Evolutionary conservation across 2,329 filamentous ascomycete species (phyloP), one percentile per base, ranked within the genome.

Genomic region (Coniochaeta hoffmannii): DNA sequence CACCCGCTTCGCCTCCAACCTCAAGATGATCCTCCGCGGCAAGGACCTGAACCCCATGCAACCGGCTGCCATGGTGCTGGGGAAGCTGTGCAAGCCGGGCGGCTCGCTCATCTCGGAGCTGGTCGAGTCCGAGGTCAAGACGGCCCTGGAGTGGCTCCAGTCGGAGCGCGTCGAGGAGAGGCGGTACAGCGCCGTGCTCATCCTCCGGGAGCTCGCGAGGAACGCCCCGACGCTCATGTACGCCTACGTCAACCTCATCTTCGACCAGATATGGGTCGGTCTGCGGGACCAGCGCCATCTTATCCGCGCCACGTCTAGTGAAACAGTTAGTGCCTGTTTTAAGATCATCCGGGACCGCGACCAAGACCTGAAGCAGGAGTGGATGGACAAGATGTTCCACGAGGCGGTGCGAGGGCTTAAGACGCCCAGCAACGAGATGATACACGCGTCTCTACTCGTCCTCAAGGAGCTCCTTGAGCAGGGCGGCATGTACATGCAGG

Each of bases 401-500:
- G 92, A 97, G 72, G 86, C 91, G 17, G 80, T 90, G 57, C 79
- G 83, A 58, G 92, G 92, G 7, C 85, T 99, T 62, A 86, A 87
- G 68, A 81, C 86, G 53, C 88, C 85, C 63, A 90, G 90, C 17
- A 81, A 95, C 55, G 94, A 99, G 69, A 88, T 86, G 57, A 87
- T 96, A 41, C 95, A 99, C 68, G 94, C 90, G n/a, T 97, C 93
- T 1, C 79, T 99, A 38, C 79, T 99, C 19, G 91, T 95, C 1
- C 80, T 97, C 64, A 95, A 93, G 69, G 93, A 97, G 72, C 81
- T 99, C 50, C 83, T 99, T 17, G 84, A 94, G 60, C 93, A 96
- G 68, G 94, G 94, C 54, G 92, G 91, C 63, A 99, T 99, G 93
- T 99, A 96, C 71, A 97, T 99, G 94, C 91, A 96, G 65, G 89